A percentile compares a stretch with the other conserved stretches of the same genome.
Conservation (phyloP, 768 basidiomycete genomes). For the Suillus americanus region DNA sequence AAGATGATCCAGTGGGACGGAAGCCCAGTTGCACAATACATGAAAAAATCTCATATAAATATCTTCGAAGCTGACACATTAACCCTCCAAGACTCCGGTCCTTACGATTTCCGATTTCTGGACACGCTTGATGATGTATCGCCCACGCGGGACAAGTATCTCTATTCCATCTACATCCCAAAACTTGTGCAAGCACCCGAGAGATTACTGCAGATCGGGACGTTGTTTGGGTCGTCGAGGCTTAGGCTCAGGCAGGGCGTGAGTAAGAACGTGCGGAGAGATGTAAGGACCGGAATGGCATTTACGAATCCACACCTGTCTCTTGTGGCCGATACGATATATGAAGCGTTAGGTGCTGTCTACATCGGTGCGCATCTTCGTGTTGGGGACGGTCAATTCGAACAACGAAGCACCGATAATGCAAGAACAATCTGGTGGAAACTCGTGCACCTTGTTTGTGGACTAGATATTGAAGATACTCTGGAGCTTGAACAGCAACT, state of each 20-base stretch:
- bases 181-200: neutral
- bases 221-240: constrained; percentile 68
- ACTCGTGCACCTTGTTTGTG: constrained; percentile 50
- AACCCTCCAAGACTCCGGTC: too few relatives aligned
- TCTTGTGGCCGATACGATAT: constrained; percentile 43
- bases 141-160: constrained; percentile 38
- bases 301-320: constrained; percentile 51
- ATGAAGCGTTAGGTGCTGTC: constrained; percentile 38
- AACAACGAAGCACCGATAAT: constrained; percentile 39
- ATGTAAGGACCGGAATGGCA: constrained; percentile 56
- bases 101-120: too few relatives aligned
- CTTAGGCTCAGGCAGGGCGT: constrained; percentile 47
- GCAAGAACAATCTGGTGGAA: constrained; percentile 55
- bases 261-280: constrained; percentile 44
- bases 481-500: constrained; percentile 26
- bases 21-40: neutral
- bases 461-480: constrained; percentile 37
- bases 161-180: constrained; percentile 33
- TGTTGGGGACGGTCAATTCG: constrained; percentile 36
- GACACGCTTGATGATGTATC: constrained; percentile 17
- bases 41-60: too few relatives aligned
- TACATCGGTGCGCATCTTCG: constrained; percentile 72
- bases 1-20: neutral
- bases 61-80: too few relatives aligned
- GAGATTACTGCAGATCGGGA: neutral